Evolutionary conservation across 208 protist genomes (phyloP).

Genomic region (Acanthamoeba triangularis): DNA sequence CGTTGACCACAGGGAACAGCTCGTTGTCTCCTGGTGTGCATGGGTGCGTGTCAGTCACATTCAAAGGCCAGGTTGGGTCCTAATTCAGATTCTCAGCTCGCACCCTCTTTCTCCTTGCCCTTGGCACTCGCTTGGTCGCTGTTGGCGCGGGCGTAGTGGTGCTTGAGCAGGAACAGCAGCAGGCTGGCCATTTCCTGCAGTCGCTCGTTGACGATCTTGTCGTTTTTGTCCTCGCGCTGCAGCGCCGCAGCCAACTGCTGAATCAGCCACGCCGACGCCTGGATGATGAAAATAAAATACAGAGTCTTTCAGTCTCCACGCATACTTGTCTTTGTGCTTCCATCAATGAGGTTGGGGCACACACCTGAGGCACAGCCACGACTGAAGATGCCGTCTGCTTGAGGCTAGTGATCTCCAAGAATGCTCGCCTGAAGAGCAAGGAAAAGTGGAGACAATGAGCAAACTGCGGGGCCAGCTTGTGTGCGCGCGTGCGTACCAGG

Average conservation of each 20-base stretch:
- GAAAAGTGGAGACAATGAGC: not conserved
- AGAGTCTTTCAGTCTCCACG: no score
- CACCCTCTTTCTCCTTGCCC: slow-evolving; percentile 30
- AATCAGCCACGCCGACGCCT: not conserved
- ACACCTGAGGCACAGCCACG: not conserved
- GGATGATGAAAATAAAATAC: not conserved
- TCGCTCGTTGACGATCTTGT: not conserved
- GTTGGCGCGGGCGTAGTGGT: not conserved
- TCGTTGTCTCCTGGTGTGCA: not conserved
- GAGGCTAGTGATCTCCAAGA: not conserved
- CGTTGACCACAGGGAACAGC: not conserved
- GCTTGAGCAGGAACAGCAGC: slow-evolving; percentile 25
- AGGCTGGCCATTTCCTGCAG: not conserved
- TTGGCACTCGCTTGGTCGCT: not conserved
- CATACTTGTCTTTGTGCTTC: not conserved
- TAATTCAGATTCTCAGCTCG: no score
- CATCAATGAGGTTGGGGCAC: not conserved
- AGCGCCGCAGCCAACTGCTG: not conserved
- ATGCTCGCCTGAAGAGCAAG: not conserved
- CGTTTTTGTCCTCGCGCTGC: not conserved
- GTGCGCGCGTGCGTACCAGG: not conserved
- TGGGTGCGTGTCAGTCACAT: not conserved
- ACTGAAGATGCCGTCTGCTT: not conserved
- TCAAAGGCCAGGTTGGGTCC: no score
- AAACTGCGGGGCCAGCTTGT: not conserved